Evolutionary conservation across 2,329 filamentous ascomycete genomes (phyloP).

Genomic region (Monilinia fructigena): DNA sequence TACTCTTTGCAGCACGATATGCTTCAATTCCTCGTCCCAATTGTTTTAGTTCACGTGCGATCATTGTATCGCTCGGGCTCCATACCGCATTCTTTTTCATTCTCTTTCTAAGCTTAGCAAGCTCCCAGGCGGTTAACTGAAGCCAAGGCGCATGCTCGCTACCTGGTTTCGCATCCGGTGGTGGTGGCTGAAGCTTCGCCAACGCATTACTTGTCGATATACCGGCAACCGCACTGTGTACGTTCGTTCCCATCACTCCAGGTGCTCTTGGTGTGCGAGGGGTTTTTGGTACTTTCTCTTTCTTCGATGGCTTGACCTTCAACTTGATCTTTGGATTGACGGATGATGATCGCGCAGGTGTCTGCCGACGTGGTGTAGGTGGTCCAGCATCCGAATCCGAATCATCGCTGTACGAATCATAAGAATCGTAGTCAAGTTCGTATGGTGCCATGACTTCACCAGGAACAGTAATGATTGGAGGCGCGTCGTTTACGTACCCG

Average conservation of each 20-base stretch:
- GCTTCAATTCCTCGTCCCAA: constrained; percentile 66
- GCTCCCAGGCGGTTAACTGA: constrained; percentile 62
- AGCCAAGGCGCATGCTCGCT: constrained; percentile 64
- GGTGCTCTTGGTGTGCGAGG: constrained; percentile 37
- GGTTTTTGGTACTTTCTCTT: constrained; percentile 34
- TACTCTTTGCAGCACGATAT: constrained; percentile 59
- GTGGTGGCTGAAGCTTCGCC: constrained; percentile 53
- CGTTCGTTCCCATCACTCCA: constrained; percentile 41
- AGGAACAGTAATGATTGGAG: constrained; percentile 62
- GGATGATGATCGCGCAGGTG: constrained; percentile 29
- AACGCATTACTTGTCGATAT: constrained; percentile 43
- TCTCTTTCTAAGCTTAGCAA: constrained; percentile 70
- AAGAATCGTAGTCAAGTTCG: constrained; percentile 61
- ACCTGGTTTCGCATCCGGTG: constrained; percentile 57
- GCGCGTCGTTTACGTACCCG: constrained; percentile 41
- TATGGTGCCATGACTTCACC: constrained; percentile 66
- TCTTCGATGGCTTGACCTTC: constrained; percentile 35
- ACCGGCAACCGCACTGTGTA: constrained; percentile 40
- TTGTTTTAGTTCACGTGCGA: constrained; percentile 71
- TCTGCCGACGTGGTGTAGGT: constrained; percentile 30
- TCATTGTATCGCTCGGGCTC: constrained; percentile 84
- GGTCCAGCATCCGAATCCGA: constrained; percentile 41
- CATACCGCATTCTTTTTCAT: constrained; percentile 93
- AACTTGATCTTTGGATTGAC: constrained; percentile 35
- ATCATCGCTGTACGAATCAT: constrained; percentile 42